phyloP scores from a whole-genome alignment of 306 rosid species.

The Neltuma alba region DNA sequence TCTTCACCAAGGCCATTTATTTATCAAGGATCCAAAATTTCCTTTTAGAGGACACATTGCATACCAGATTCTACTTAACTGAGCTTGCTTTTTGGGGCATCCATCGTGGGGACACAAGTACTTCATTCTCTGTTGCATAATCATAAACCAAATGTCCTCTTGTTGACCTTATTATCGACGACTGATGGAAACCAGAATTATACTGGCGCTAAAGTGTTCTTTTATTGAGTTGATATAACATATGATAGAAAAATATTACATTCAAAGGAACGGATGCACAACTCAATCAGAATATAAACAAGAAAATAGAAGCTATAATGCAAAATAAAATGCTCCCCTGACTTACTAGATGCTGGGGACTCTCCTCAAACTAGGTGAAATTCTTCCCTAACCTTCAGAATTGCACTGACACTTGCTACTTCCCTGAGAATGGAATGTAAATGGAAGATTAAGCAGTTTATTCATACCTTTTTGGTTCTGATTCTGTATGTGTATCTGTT shows the following conservation, averaged over 20 bases:
- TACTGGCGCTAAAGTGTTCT: not conserved
- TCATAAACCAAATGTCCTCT: conserved; percentile 28
- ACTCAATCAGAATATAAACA: too few species aligned
- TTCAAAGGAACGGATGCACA: not conserved
- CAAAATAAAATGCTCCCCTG: not conserved
- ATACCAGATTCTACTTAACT: conserved; percentile 20
- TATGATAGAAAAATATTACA: not conserved
- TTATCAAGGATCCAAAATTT: conserved; percentile 45
- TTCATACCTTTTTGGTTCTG: conserved; percentile 27
- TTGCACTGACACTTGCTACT: not conserved
- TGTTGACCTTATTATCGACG: not conserved
- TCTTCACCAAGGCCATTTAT: conserved; percentile 73
- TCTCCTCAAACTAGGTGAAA: not conserved
- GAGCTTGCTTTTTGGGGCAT: conserved; percentile 5
- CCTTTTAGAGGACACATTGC: conserved; percentile 26
- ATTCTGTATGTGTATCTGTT: conserved; percentile 4
- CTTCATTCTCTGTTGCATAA: conserved; percentile 12
- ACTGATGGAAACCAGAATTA: not conserved
- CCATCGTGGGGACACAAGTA: not conserved
- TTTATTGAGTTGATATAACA: not conserved
- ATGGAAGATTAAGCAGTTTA: conserved; percentile 9
- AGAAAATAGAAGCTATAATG: not conserved
- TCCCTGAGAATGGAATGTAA: conserved; percentile 18
- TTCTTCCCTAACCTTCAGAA: not conserved
- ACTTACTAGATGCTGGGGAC: not conserved